Evolutionary conservation across 768 basidiomycete genomes (phyloP).

Genomic region (Rhizopogon rudus): DNA sequence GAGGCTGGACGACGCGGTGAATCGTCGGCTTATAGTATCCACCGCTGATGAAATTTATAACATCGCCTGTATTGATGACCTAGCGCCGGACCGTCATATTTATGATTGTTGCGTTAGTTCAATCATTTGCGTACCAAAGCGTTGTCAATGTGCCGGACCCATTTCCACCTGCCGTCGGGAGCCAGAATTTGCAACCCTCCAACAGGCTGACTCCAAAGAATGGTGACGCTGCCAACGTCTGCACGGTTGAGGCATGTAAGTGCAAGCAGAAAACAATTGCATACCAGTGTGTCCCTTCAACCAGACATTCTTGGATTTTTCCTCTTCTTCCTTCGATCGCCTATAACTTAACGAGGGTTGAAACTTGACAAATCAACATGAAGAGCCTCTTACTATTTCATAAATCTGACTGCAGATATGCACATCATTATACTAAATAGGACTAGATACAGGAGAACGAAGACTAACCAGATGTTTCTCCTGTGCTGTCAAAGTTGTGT

Average conservation of each 20-base stretch:
- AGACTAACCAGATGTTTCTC: constrained; percentile 33
- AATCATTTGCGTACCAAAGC: constrained; percentile 28
- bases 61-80: constrained; percentile 45
- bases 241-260: neutral
- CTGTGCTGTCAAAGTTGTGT: constrained; percentile 32
- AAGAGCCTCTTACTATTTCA: constrained; percentile 39
- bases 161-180: constrained; percentile 37
- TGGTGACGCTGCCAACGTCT: constrained; percentile 42
- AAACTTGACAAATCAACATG: neutral
- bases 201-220: constrained; percentile 47
- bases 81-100: constrained; percentile 1
- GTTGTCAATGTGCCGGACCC: constrained; percentile 43
- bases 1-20: constrained; percentile 48
- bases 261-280: neutral
- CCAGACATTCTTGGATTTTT: constrained; percentile 41
- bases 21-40: constrained; percentile 46
- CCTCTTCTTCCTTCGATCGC: constrained; percentile 37
- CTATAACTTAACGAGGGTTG: constrained; percentile 28
- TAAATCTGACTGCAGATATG: constrained; percentile 32
- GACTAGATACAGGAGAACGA: neutral
- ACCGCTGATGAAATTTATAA: constrained; percentile 43
- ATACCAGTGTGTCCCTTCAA: constrained; percentile 46
- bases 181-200: constrained; percentile 40
- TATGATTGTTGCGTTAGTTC: neutral
- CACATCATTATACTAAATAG: neutral